Percentiles rank a stretch among this genome's conserved stretches.
phyloP scores from a whole-genome alignment of 1,139 yeast genomes.

The Blastobotrys proliferans region DNA sequence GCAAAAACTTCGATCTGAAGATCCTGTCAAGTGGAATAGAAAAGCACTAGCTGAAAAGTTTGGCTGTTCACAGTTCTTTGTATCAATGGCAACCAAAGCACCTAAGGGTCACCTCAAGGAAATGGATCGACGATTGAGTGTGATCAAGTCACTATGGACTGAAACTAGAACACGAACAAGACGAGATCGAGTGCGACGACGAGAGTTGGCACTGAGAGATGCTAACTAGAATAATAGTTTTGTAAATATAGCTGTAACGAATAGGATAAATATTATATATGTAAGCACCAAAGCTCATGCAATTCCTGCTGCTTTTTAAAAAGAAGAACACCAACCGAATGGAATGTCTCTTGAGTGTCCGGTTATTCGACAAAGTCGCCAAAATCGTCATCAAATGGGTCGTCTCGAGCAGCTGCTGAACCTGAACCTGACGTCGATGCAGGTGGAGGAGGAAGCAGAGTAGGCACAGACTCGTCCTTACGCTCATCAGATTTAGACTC shows the following conservation, averaged over 20 bases:
- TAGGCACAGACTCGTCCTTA: slow-evolving; percentile 17
- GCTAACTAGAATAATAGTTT: slow-evolving; percentile 40
- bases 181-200: slow-evolving; percentile 53
- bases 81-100: slow-evolving; percentile 49
- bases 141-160: slow-evolving; percentile 49
- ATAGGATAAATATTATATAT: no score
- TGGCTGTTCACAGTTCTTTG: slow-evolving; percentile 50
- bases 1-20: slow-evolving; percentile 52
- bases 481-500: slow-evolving; percentile 4
- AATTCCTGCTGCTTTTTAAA: no score
- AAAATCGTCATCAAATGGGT: slow-evolving; percentile 38
- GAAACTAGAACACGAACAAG: slow-evolving; percentile 45
- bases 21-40: slow-evolving; percentile 66
- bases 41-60: slow-evolving; percentile 63
- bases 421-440: slow-evolving; percentile 4
- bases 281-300: no score
- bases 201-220: slow-evolving; percentile 59
- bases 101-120: slow-evolving; percentile 38
- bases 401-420: slow-evolving; percentile 16
- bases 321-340: no score
- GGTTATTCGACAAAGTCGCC: slow-evolving; percentile 36
- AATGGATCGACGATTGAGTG: slow-evolving; percentile 43
- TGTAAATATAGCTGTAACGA: no score
- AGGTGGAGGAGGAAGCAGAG: slow-evolving; percentile 25
- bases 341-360: no score